phyloP scores from a whole-genome alignment of 2,329 filamentous ascomycete genomes.

The Ceratocystis eucalypticola region DNA sequence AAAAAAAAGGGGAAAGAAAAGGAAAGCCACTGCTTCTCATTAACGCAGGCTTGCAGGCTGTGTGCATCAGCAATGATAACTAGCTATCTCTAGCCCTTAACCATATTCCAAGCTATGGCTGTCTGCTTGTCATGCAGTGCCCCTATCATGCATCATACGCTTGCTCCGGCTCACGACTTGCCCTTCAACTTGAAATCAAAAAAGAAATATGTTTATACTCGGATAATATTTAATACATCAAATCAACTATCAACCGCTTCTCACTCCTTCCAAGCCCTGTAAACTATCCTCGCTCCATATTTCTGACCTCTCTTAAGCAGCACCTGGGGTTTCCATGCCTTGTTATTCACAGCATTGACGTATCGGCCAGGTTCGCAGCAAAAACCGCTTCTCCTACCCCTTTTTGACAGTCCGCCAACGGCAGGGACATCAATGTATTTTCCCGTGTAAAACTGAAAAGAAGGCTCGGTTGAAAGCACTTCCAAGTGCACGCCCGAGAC shows the following conservation, averaged over 20 bases:
- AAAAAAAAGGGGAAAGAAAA: constrained; percentile 8
- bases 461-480: constrained; percentile 80
- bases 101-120: too few relatives aligned
- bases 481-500: constrained; percentile 67
- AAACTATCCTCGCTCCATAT: constrained; percentile 71
- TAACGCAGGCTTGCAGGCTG: not conserved
- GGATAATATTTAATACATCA: constrained; percentile 6
- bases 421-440: constrained; percentile 67
- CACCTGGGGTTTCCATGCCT: constrained; percentile 66
- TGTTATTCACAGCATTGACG: constrained; percentile 74
- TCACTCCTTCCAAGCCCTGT: constrained; percentile 67
- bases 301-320: constrained; percentile 71
- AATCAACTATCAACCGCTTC: not conserved
- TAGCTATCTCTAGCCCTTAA: too few relatives aligned
- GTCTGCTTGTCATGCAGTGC: not conserved
- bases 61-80: not conserved
- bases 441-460: constrained; percentile 95
- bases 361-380: constrained; percentile 87
- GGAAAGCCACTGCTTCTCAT: not conserved
- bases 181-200: not conserved
- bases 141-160: not conserved
- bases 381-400: constrained; percentile 60
- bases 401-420: constrained; percentile 46
- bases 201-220: not conserved
- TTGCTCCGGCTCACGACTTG: not conserved